These are phyloP conservation scores for Phytophthora ramorum DNA, from an alignment of 352 stramenopile genomes.

Conservation along the genomic window DNA sequence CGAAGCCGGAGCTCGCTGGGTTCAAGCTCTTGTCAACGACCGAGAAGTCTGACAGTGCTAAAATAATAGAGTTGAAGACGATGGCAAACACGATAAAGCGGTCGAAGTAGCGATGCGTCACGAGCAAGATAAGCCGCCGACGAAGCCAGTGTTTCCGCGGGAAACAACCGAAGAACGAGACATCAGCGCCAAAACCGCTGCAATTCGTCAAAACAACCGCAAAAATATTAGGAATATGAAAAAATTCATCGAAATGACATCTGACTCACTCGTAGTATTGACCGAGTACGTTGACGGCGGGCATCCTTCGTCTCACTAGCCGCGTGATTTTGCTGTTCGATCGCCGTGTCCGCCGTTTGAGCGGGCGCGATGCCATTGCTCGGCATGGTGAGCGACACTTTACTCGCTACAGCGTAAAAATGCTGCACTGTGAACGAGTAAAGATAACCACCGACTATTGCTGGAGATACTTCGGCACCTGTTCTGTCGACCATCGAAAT, in stretches of 20 bases:
- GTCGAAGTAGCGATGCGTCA: constrained; percentile 75
- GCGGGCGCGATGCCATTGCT: too few relatives aligned
- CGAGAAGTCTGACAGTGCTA: constrained; percentile 84
- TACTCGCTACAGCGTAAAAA: too few relatives aligned
- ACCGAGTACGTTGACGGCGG: too few relatives aligned
- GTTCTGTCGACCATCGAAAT: constrained; percentile 2
- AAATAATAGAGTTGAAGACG: constrained; percentile 82
- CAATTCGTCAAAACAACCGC: not conserved
- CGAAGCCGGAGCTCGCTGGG: constrained; percentile 52
- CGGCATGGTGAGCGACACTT: too few relatives aligned
- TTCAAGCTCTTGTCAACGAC: constrained; percentile 74
- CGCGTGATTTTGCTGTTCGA: too few relatives aligned
- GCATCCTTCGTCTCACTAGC: too few relatives aligned
- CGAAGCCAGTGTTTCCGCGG: constrained; percentile 57
- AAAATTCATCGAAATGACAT: too few relatives aligned
- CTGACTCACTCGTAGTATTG: too few relatives aligned
- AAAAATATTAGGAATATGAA: too few relatives aligned
- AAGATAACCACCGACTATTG: not conserved
- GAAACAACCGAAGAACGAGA: constrained; percentile 53
- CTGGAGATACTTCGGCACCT: constrained; percentile 1
- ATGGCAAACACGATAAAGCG: constrained; percentile 88
- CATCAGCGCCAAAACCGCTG: constrained; percentile 54
- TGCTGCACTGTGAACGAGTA: too few relatives aligned
- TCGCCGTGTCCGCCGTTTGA: too few relatives aligned
- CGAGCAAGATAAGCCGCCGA: constrained; percentile 48